phyloP scores from a whole-genome alignment of 2,329 filamentous ascomycete genomes.

The Neonectria neomacrospora region DNA sequence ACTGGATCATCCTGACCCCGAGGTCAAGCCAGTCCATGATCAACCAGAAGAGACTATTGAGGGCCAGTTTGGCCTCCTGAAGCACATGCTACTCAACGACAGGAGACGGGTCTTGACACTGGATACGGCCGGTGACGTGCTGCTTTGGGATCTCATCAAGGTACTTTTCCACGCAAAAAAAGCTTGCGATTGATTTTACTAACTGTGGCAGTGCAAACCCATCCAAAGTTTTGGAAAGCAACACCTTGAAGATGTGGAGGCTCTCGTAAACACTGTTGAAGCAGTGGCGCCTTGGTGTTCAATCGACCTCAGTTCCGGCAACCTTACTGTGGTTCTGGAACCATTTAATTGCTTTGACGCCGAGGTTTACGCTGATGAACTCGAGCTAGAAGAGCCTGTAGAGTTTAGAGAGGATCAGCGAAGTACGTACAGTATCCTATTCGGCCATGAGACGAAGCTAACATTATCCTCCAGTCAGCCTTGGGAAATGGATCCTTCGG shows the following conservation, averaged over 20 bases:
- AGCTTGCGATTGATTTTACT: conserved; percentile 14
- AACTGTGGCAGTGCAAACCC: conserved; percentile 74
- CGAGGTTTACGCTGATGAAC: conserved; percentile 94
- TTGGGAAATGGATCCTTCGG: conserved; percentile 95
- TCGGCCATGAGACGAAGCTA: conserved; percentile 30
- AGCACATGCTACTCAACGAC: conserved; percentile 92
- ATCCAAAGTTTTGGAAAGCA: conserved; percentile 94
- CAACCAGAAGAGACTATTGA: conserved; percentile 86
- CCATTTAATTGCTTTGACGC: conserved; percentile 97
- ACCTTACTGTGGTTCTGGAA: conserved; percentile 89
- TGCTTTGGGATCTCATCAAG: conserved; percentile 93
- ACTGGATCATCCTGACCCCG: conserved; percentile 45
- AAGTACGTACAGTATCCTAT: conserved; percentile 65
- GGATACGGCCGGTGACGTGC: conserved; percentile 93
- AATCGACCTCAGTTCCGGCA: conserved; percentile 92
- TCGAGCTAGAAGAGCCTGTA: conserved; percentile 76
- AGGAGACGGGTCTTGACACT: conserved; percentile 88
- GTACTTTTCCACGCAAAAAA: conserved; percentile 57
- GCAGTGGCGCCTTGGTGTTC: conserved; percentile 96
- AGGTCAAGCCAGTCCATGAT: conserved; percentile 71
- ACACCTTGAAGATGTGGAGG: conserved; percentile 91
- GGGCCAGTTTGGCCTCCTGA: conserved; percentile 94
- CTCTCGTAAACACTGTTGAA: conserved; percentile 86
- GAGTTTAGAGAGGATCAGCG: conserved; percentile 93
- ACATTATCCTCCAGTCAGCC: conserved; percentile 73